Conservation (phyloP, 2,329 filamentous ascomycete species). For the Talaromyces sp. region DNA sequence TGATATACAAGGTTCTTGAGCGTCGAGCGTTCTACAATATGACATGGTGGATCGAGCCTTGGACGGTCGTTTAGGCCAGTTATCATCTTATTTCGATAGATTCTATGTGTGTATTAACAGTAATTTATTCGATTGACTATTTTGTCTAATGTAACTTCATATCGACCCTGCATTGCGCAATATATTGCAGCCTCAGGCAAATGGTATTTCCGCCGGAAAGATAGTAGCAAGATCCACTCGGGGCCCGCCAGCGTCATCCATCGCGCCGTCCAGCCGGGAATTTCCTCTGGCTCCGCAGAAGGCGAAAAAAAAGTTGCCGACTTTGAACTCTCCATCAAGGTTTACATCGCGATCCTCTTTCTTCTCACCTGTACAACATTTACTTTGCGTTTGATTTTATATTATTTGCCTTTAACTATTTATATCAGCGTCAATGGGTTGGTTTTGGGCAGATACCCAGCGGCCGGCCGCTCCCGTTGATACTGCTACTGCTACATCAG, state of each 20-base stretch:
- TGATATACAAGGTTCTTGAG: slow-evolving; percentile 42
- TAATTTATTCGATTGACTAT: background rate
- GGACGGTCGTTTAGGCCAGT: background rate
- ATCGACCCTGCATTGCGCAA: background rate
- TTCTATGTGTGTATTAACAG: slow-evolving; percentile 15
- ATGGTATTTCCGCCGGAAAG: background rate
- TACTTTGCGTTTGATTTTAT: slow-evolving; percentile 17
- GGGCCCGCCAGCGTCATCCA: slow-evolving; percentile 15
- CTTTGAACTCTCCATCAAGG: background rate
- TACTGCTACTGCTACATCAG: slow-evolving; percentile 36
- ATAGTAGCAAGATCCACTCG: background rate
- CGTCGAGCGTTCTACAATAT: background rate
- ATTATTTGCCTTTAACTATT: background rate
- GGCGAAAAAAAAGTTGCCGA: slow-evolving; percentile 16
- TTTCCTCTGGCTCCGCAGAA: slow-evolving; percentile 16
- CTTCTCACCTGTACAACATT: background rate
- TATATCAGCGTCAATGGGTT: slow-evolving; percentile 55
- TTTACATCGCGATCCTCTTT: background rate
- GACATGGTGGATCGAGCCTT: background rate
- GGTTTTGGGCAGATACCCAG: slow-evolving; percentile 66
- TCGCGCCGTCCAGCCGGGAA: slow-evolving; percentile 13
- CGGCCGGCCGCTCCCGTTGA: slow-evolving; percentile 36
- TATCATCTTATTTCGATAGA: background rate
- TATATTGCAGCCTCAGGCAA: too few species aligned
- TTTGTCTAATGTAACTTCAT: background rate